phyloP scores from a whole-genome alignment of 1,284 basidiomycete genomes.

The Trametes pubescens region DNA sequence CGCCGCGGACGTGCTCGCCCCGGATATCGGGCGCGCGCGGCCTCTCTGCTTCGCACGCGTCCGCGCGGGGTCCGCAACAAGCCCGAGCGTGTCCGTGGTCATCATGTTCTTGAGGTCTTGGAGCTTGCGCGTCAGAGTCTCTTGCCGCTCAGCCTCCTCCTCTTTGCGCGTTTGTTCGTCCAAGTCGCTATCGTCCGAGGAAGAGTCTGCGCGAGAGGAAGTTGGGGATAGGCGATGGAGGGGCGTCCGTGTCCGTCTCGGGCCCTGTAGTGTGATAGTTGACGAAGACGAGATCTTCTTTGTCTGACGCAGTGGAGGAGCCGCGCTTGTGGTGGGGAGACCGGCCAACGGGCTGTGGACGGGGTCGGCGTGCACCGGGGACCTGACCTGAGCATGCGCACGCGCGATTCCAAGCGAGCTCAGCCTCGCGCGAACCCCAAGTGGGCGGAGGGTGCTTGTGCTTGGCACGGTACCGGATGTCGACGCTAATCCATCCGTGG shows the following conservation, averaged over 20 bases:
- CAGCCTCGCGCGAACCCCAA: conserved; percentile 71
- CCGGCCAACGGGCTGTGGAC: conserved; percentile 36
- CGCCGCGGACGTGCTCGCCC: conserved; percentile 12
- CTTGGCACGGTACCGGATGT: conserved; percentile 30
- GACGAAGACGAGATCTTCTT: conserved; percentile 72
- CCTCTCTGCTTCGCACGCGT: conserved; percentile 50
- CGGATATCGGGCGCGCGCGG: conserved; percentile 48
- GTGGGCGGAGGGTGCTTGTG: conserved; percentile 45
- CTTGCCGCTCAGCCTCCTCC: conserved; percentile 77
- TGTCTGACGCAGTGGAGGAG: conserved; percentile 41
- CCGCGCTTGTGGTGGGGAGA: conserved; percentile 42
- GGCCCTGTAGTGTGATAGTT: conserved; percentile 67
- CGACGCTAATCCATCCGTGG: conserved; percentile 9
- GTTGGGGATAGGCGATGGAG: conserved; percentile 55
- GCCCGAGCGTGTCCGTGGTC: conserved; percentile 73
- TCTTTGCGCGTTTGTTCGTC: conserved; percentile 65
- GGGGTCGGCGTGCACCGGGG: conserved; percentile 17
- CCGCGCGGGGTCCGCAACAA: conserved; percentile 59
- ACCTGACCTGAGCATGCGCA: conserved; percentile 17
- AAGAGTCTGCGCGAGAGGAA: conserved; percentile 51
- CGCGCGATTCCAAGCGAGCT: conserved; percentile 61
- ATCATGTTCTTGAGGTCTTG: conserved; percentile 72
- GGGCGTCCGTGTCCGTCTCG: conserved; percentile 48
- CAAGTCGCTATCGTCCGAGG: conserved; percentile 42
- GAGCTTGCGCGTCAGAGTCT: conserved; percentile 69